Percentiles rank a stretch among this genome's conserved stretches.
Evolutionary conservation across 164 flowering plant species (phyloP).

Genomic region (Kingdonia uniflora): DNA sequence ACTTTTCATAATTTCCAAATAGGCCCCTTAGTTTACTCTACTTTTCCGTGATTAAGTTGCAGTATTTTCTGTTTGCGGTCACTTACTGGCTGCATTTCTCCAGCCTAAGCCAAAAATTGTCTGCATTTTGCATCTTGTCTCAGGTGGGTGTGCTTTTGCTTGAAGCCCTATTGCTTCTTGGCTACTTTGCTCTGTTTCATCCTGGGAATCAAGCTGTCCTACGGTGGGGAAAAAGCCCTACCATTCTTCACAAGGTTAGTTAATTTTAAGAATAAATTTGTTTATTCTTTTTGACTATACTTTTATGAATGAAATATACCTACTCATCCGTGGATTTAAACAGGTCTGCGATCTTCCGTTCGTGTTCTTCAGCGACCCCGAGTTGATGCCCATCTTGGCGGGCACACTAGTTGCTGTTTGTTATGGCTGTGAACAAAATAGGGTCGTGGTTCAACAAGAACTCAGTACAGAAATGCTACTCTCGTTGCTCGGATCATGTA

Average conservation of each 20-base stretch:
- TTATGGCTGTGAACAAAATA: slow-evolving; percentile 83
- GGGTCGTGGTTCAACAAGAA: slow-evolving; percentile 73
- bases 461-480: slow-evolving; percentile 84
- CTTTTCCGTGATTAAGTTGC: too few species aligned
- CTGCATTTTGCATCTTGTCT: slow-evolving; percentile 5
- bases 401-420: slow-evolving; percentile 81
- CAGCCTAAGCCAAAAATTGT: neutral
- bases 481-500: slow-evolving; percentile 67
- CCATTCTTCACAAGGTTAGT: slow-evolving; percentile 92
- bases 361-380: slow-evolving; percentile 86
- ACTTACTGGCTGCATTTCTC: too few species aligned
- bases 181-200: slow-evolving; percentile 78
- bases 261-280: neutral
- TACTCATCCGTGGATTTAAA: slow-evolving; percentile 4
- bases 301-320: slow-evolving; percentile 17
- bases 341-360: slow-evolving; percentile 97
- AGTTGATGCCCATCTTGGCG: slow-evolving; percentile 73
- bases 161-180: slow-evolving; percentile 68
- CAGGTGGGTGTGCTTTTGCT: slow-evolving; percentile 78
- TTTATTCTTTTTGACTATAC: neutral
- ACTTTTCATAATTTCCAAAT: too few species aligned
- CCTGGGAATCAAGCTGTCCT: slow-evolving; percentile 88
- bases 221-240: slow-evolving; percentile 91
- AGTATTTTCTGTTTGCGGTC: too few species aligned
- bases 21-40: too few species aligned